A percentile compares a stretch with the other conserved stretches of the same genome.
Evolutionary conservation across 805 yeast genomes (phyloP).

Genomic region (Lipomyces kockii): DNA sequence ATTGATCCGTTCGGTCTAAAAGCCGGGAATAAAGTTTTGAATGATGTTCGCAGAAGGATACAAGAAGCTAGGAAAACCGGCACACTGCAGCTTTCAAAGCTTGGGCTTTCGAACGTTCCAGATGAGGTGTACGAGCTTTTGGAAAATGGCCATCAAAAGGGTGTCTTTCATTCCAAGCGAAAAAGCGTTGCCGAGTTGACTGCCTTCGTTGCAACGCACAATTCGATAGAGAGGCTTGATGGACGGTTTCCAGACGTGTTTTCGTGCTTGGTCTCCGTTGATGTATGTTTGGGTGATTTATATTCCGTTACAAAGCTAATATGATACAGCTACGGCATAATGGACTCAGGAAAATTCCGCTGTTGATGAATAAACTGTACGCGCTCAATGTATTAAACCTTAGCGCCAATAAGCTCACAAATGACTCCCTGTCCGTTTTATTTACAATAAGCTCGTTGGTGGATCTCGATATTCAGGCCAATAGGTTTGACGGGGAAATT

Average conservation of each 20-base stretch:
- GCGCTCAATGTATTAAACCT: conserved; percentile 15
- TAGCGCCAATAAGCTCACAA: conserved; percentile 24
- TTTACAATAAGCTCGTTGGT: conserved; percentile 18
- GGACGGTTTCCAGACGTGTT: conserved; percentile 15
- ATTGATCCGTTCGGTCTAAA: conserved; percentile 6
- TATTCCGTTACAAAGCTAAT: background rate
- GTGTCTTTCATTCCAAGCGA: background rate
- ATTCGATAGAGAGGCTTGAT: conserved; percentile 23
- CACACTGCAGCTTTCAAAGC: conserved; percentile 14
- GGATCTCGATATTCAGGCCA: conserved; percentile 26
- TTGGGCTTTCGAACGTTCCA: conserved; percentile 16
- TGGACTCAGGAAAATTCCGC: conserved; percentile 24
- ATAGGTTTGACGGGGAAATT: conserved; percentile 28
- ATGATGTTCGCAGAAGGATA: conserved; percentile 10
- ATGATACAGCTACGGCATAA: conserved; percentile 23
- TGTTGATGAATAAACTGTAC: conserved; percentile 7
- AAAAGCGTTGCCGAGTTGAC: conserved; percentile 9
- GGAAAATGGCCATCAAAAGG: background rate
- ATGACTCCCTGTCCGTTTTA: conserved; percentile 11
- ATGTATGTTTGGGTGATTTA: conserved; percentile 15
- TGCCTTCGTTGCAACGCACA: conserved; percentile 13
- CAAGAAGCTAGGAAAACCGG: conserved; percentile 16
- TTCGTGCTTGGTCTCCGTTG: conserved; percentile 11
- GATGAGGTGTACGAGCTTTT: conserved; percentile 24
- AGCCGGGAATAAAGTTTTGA: background rate